phyloP scores from a whole-genome alignment of 2,329 filamentous ascomycete genomes.

The Nannizzia gypsea region DNA sequence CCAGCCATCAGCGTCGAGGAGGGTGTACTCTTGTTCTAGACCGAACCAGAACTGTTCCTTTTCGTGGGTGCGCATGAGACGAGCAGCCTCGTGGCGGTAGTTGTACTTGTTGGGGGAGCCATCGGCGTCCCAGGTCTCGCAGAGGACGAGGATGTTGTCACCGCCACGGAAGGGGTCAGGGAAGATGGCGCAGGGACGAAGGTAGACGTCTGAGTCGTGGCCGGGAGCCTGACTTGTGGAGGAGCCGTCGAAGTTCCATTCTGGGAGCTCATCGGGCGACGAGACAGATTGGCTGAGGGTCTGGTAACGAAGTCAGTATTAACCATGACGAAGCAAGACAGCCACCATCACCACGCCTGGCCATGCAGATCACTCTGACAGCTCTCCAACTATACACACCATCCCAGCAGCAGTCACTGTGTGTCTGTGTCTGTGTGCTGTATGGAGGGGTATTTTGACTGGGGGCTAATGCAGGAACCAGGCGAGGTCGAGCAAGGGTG shows the following conservation, averaged over 20 bases:
- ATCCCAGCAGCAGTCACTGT: not conserved
- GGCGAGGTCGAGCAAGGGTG: conserved; percentile 8
- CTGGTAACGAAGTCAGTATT: conserved; percentile 28
- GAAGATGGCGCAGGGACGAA: conserved; percentile 78
- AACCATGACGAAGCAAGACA: not conserved
- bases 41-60: conserved; percentile 90
- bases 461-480: conserved; percentile 2
- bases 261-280: conserved; percentile 54
- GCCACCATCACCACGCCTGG: not conserved
- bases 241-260: conserved; percentile 80
- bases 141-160: conserved; percentile 87
- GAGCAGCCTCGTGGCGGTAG: conserved; percentile 81
- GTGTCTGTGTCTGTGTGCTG: no score
- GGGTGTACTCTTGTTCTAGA: conserved; percentile 94
- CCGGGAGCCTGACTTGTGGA: conserved; percentile 86
- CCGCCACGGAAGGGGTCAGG: conserved; percentile 81
- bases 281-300: conserved; percentile 50
- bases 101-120: conserved; percentile 98
- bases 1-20: conserved; percentile 72
- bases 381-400: no score
- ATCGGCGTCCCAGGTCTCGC: conserved; percentile 89
- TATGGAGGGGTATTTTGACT: not conserved
- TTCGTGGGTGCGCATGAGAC: conserved; percentile 80
- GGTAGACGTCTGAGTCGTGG: conserved; percentile 95
- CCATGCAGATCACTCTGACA: not conserved